Evolutionary conservation across 2,329 filamentous ascomycete species (phyloP), one percentile per base, ranked within the genome.

Genomic region (Aspergillus glaucus): DNA sequence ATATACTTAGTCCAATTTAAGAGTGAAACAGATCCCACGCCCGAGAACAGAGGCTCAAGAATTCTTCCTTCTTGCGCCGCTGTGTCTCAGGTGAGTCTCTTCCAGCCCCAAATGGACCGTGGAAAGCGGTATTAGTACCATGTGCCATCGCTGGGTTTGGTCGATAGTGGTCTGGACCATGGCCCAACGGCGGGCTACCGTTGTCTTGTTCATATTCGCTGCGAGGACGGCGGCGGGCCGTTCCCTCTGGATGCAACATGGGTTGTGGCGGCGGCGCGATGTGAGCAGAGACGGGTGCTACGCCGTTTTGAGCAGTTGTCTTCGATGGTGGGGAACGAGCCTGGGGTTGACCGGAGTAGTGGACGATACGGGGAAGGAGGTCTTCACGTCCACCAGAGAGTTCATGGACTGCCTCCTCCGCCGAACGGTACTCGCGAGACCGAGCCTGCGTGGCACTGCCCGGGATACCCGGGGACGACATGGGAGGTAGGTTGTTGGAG

Each of bases 1-100:
- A 30, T 30, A 10, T 30, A 30, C 26, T 30, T 10, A 30, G 26
- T 6, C 17, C 40, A 21, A 3, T 2, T 81, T 73, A 96, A 53
- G 90, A 95, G 75, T 97, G 93, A 71, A 97, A 95, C 24, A 98
- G 72, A 73, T 98, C 93, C 93, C 93, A 98, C 7, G 93, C 93
- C 62, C 88, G 79, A 58, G 88, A 84, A 66, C 92, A 96, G 44
- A 97, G 74, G 48, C 80, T 77, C 55, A 98, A 75, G 64, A 98
- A 98, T 67, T 95, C 89, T 40, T 95, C 90, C 65, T 90, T 90
- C 81, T 97, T 97, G 63, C 81, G 85, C 59, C 82, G 79, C 66
- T 88, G 85, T 5, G 84, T 88, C 59, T 93, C 90, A 6, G 88
- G 89, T 56, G 84, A 91, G 63, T 93, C 90, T 52, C 88, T 78